Percentiles rank a stretch among this genome's conserved stretches.
These are phyloP conservation scores for Hordeum vulgare DNA, from an alignment of 176 grass and related monocot species.

Conservation along the genomic window MorexV3_pseudomolecules_assembly NC_058518.1:86107329-86107828, in stretches of 20 bases:
- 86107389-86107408: conserved; percentile 74
- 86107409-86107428: conserved; percentile 59
- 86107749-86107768: conserved; percentile 29
- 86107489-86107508: conserved; percentile 47
- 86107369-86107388: conserved; percentile 83
- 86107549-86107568: conserved; percentile 53
- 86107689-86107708: conserved; percentile 54
- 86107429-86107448: conserved; percentile 40
- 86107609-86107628: conserved; percentile 67
- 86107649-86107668: conserved; percentile 55
- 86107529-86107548: conserved; percentile 68
- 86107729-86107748: conserved; percentile 40
- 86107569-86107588: conserved; percentile 43
- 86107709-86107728: conserved; percentile 49
- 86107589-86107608: conserved; percentile 46
- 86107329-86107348: conserved; percentile 62
- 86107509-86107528: conserved; percentile 65
- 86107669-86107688: conserved; percentile 67
- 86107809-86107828: conserved; percentile 43
- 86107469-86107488: conserved; percentile 26
- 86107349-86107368: conserved; percentile 81
- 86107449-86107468: conserved; percentile 34
- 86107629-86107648: conserved; percentile 62
- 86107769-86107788: conserved; percentile 50
- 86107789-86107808: conserved; percentile 57